Percentiles rank a stretch among this genome's conserved stretches.
Conservation (phyloP, 2,329 filamentous ascomycete species). For the Colletotrichum paranaense region DNA sequence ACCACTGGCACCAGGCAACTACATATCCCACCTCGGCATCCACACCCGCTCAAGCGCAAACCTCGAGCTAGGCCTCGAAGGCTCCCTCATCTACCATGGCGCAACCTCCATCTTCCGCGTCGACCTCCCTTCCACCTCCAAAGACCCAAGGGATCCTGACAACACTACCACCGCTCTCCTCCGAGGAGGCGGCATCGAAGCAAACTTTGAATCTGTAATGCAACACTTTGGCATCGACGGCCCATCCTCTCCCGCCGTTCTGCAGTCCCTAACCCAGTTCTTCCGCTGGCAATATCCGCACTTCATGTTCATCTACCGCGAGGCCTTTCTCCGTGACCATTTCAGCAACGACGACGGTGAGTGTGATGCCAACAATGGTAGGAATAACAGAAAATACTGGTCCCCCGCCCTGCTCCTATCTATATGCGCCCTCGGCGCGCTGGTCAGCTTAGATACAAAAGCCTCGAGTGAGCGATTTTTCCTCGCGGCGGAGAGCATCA, state of each 20-base stretch:
- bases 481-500: constrained; percentile 40
- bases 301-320: constrained; percentile 47
- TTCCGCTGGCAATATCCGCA: constrained; percentile 45
- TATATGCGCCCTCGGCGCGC: constrained; percentile 40
- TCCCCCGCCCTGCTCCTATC: constrained; percentile 39
- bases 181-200: constrained; percentile 17
- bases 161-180: neutral
- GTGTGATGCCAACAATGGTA: too few species aligned
- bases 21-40: neutral
- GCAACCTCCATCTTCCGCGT: constrained; percentile 42
- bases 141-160: neutral
- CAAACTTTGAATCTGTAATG: constrained; percentile 36
- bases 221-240: constrained; percentile 40
- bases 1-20: neutral
- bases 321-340: constrained; percentile 40
- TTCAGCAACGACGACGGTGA: constrained; percentile 24
- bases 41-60: constrained; percentile 4
- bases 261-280: constrained; percentile 38
- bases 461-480: constrained; percentile 37
- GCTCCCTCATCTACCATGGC: constrained; percentile 37
- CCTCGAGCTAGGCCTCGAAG: constrained; percentile 27
- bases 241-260: constrained; percentile 38
- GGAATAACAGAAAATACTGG: constrained; percentile 40
- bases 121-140: constrained; percentile 4
- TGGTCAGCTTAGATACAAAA: constrained; percentile 33